Percentiles rank a stretch among this genome's conserved stretches.
Evolutionary conservation across 78 protist genomes (phyloP).

Genomic region (Dictyostelium intermedium): DNA sequence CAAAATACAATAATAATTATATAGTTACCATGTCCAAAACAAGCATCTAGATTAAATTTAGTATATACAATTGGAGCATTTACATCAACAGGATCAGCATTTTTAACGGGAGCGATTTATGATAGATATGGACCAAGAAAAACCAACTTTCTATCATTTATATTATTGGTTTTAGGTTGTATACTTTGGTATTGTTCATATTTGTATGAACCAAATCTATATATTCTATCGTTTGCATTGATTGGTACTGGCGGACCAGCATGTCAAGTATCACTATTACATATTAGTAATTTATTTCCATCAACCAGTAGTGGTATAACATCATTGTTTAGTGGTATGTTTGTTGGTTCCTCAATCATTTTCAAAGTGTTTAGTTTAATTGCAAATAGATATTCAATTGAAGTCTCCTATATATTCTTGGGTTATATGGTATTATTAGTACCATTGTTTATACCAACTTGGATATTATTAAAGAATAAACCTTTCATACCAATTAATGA

Average conservation of each 20-base stretch:
- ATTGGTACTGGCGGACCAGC: slow-evolving; percentile 78
- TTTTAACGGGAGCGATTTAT: slow-evolving; percentile 43
- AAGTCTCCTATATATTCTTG: slow-evolving; percentile 9
- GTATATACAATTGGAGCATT: slow-evolving; percentile 72
- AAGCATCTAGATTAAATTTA: slow-evolving; percentile 46
- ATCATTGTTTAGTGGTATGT: slow-evolving; percentile 50
- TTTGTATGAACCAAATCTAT: slow-evolving; percentile 1
- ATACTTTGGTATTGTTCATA: slow-evolving; percentile 25
- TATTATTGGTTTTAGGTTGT: slow-evolving; percentile 33
- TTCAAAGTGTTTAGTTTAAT: slow-evolving; percentile 38
- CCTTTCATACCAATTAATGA: slow-evolving; percentile 52
- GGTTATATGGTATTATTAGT: slow-evolving; percentile 9
- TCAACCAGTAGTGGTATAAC: neutral
- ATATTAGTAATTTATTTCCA: slow-evolving; percentile 64
- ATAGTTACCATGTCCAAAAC: slow-evolving; percentile 32
- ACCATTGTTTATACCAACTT: slow-evolving; percentile 37
- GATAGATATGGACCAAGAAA: slow-evolving; percentile 61
- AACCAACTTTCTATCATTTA: slow-evolving; percentile 14
- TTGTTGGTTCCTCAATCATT: slow-evolving; percentile 78
- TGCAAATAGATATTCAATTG: slow-evolving; percentile 14
- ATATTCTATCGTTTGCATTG: slow-evolving; percentile 64
- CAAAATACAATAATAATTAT: too few relatives aligned
- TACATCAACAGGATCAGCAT: slow-evolving; percentile 75
- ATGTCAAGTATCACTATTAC: slow-evolving; percentile 62
- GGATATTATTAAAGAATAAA: slow-evolving; percentile 24